Evolutionary conservation across 129 eudicot genomes (phyloP), one percentile per base, ranked within the genome.

Genomic region (Flaveria robusta): DNA sequence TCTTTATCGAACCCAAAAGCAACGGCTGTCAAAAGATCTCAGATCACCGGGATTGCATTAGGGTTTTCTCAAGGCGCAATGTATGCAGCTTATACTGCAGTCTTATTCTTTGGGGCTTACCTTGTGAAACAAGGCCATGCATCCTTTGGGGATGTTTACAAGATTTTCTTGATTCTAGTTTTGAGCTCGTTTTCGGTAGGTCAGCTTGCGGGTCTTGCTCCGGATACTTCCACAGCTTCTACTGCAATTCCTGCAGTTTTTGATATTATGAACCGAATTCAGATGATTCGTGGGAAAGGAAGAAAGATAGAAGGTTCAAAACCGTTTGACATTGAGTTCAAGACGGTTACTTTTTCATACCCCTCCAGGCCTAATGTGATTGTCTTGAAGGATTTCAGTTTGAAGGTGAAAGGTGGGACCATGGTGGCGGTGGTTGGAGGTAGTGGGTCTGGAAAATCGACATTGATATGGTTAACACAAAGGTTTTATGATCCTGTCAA

Each of bases 371-470:
- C 92, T 34, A 68, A 85, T 79, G 90, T 88, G 41, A 77, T 39
- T 6, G 90, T 91, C 13, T 80, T 91, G 74, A 88, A 85, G 86
- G 81, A 91, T 66, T 91, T 91, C 31, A 75, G 78, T 47, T 72
- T 91, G 11, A 91, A 88, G 83, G 84, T 91, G 65, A 85, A 77
- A 83, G 87, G 88, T 4, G 97, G 95, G 51, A 83, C 76, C 66
- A 88, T 83, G 97, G 95, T 91, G 78, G 97, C 97, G 6, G 78
- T 91, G 82, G 97, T 91, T 6, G 97, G 97, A 39, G 83, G 91
- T 22, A 88, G 94, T 60, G 97, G 97, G 19, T 91, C 95, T 0
- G 97, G 97, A 16, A 91, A 91, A 51, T 91, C 97, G 10, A 91
- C 97, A 0, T 83, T 91, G 76, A 79, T 91, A 62, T 91, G 97